phyloP scores from a whole-genome alignment of 192 early-diverging fungal species.

The Pilaira anomala region DNA sequence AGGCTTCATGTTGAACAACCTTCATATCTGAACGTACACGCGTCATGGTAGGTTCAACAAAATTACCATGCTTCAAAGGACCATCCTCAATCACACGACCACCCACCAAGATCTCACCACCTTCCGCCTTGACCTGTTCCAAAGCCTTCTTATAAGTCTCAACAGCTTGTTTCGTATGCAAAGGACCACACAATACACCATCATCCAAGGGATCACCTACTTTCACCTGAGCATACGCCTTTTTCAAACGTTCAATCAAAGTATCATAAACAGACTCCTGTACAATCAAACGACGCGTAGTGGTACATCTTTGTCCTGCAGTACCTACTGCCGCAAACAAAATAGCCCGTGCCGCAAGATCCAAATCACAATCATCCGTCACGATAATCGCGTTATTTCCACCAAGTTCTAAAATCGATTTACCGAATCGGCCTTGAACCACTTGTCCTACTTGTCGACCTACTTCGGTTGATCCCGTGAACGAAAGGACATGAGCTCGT shows the following conservation, averaged over 20 bases:
- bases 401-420: constrained; percentile 84
- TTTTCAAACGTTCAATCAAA: constrained; percentile 71
- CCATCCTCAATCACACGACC: constrained; percentile 70
- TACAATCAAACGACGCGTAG: constrained; percentile 85
- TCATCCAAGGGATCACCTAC: constrained; percentile 85
- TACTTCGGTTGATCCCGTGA: constrained; percentile 85
- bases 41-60: constrained; percentile 93
- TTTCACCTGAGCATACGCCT: constrained; percentile 84
- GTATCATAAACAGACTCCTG: constrained; percentile 86
- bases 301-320: constrained; percentile 94
- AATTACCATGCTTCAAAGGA: constrained; percentile 64
- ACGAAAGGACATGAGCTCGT: constrained; percentile 77
- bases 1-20: constrained; percentile 90
- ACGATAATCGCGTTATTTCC: constrained; percentile 97
- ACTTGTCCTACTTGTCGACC: constrained; percentile 73
- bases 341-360: constrained; percentile 79
- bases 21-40: constrained; percentile 67
- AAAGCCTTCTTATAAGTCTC: constrained; percentile 69
- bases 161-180: constrained; percentile 87
- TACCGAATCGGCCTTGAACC: constrained; percentile 87
- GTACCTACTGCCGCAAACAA: constrained; percentile 96
- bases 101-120: constrained; percentile 82
- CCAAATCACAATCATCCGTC: constrained; percentile 86
- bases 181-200: constrained; percentile 85
- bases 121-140: constrained; percentile 75